Evolutionary conservation across 2,329 filamentous ascomycete genomes (phyloP).

Genomic region (Clarireedia paspali): DNA sequence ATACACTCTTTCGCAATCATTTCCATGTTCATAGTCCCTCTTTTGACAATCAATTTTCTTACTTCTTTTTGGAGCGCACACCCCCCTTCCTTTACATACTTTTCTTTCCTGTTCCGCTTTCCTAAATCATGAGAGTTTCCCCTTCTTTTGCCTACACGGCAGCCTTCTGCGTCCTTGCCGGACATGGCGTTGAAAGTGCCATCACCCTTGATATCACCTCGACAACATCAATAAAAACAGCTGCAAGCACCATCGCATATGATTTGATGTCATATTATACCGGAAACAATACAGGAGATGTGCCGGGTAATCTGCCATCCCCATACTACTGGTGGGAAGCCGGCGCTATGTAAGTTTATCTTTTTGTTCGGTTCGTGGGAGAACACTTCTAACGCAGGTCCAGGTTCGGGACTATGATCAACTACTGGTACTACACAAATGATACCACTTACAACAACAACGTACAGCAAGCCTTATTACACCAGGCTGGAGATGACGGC

Average conservation of each 20-base stretch:
- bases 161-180: not conserved
- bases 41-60: slow-evolving; percentile 4
- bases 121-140: slow-evolving; percentile 2
- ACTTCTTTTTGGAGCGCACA: not conserved
- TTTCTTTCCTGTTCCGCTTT: not conserved
- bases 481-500: slow-evolving; percentile 61
- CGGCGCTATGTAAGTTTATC: slow-evolving; percentile 44
- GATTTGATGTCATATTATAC: slow-evolving; percentile 45
- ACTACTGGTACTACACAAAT: slow-evolving; percentile 77
- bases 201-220: slow-evolving; percentile 5
- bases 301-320: slow-evolving; percentile 39
- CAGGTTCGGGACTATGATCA: slow-evolving; percentile 51
- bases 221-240: slow-evolving; percentile 25
- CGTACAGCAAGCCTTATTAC: slow-evolving; percentile 59
- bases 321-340: slow-evolving; percentile 26
- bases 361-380: not conserved
- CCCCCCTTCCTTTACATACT: not conserved
- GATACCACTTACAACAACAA: slow-evolving; percentile 50
- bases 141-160: slow-evolving; percentile 1
- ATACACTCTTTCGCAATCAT: not conserved
- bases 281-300: slow-evolving; percentile 37
- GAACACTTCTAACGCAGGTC: not conserved
- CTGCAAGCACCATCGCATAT: slow-evolving; percentile 31
- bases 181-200: slow-evolving; percentile 6
- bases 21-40: not conserved